phyloP scores from a whole-genome alignment of 495 filamentous ascomycete genomes.

The Aspergillus haitiensis region DNA sequence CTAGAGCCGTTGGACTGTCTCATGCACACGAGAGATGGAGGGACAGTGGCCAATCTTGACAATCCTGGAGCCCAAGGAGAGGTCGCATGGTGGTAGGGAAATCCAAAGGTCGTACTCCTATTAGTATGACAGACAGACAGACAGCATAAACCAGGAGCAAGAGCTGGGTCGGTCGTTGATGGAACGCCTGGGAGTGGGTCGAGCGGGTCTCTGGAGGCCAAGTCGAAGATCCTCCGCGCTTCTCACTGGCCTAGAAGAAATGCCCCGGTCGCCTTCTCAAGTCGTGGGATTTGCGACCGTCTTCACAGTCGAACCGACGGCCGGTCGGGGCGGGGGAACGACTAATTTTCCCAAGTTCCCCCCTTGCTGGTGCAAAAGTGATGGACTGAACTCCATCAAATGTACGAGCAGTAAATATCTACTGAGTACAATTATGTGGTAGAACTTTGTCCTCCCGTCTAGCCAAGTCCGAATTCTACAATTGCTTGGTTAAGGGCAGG shows the following conservation, averaged over 20 bases:
- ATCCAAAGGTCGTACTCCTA: constrained; percentile 6
- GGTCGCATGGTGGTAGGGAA: background rate
- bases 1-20: constrained; percentile 14
- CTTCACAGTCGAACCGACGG: constrained; percentile 1
- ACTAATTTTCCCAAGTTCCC: background rate
- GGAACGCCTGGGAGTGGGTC: constrained; percentile 27
- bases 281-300: constrained; percentile 5
- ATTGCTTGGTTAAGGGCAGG: background rate
- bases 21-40: constrained; percentile 17
- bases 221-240: constrained; percentile 30
- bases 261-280: constrained; percentile 15
- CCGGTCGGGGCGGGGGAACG: constrained; percentile 6
- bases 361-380: background rate
- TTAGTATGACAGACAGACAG: constrained; percentile 23
- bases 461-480: constrained; percentile 9
- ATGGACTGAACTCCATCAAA: background rate
- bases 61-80: background rate
- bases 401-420: background rate
- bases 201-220: constrained; percentile 24
- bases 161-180: constrained; percentile 23
- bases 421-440: background rate
- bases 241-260: constrained; percentile 24
- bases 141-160: constrained; percentile 1
- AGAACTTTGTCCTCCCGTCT: constrained; percentile 3
- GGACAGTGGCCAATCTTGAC: constrained; percentile 6